Evolutionary conservation across 352 stramenopile genomes (phyloP), one percentile per base, ranked within the genome.

Genomic region (Globisporangium iwayamae): DNA sequence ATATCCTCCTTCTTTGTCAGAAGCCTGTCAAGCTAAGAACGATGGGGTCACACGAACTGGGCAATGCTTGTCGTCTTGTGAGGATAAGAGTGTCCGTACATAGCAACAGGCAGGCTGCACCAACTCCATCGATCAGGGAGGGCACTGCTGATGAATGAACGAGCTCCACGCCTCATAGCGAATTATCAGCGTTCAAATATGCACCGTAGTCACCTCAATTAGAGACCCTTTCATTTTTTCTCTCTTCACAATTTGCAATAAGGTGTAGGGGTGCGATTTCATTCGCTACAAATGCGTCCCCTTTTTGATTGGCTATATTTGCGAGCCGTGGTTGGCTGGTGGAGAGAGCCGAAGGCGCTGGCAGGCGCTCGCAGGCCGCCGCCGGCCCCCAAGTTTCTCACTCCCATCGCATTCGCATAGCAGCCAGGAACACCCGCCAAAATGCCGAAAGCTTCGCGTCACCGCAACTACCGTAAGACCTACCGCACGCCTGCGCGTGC

Each of bases 401-500:
- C 78, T 86, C 80, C 73, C 73, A 80, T 81, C 76, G 72, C 73
- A 83, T 80, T 87, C 74, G 74, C 74, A 85, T 87, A 83, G 70
- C 73, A 70, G 57, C 79, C 74, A 85, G 79, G 77, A 78, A 87
- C 76, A 73, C 77, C 72, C 66, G 65, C 63, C 79, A 89, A 76
- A 73, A 95, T 95, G 87, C 85, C 85, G 56, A 95, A 95, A 81
- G 86, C 83, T 75, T 93, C 82, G 67, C 85, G 83, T 73, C 85
- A 94, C 67, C 83, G 85, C 64, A 95, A 95, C 73, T 94, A 99
- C 90, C 91, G 96, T 71, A 99, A 99, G 88, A 99, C 97, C 50
- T 99, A 98, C 92, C 98, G 97, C 79, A 99, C 97, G 74, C 97
- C 97, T 46, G 94, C 97, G 79, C 97, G 98, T 79, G 93, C 97